A percentile compares a stretch with the other conserved stretches of the same genome.
These are phyloP conservation scores for Candida odintsovae DNA, from an alignment of 805 yeast species.

Conservation along the genomic window DNA sequence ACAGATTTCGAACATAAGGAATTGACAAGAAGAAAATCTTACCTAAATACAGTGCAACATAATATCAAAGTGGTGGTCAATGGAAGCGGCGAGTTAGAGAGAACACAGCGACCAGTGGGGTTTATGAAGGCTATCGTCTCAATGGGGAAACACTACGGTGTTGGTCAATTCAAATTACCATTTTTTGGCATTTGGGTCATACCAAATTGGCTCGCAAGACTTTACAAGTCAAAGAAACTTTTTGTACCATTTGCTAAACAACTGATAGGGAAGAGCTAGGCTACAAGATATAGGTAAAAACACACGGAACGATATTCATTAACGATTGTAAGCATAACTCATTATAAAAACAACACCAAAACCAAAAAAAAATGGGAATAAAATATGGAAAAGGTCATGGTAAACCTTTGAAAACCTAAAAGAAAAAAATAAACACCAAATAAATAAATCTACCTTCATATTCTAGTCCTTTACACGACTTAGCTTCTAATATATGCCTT, in stretches of 20 bases:
- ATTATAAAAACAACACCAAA: no score
- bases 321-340: neutral
- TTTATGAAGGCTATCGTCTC: constrained; percentile 1
- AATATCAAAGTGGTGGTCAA: constrained; percentile 11
- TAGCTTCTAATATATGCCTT: constrained; percentile 27
- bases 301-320: neutral
- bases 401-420: neutral
- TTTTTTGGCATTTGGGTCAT: neutral
- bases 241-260: neutral
- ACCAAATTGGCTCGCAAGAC: neutral
- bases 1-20: constrained; percentile 16
- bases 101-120: neutral
- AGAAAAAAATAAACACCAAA: neutral
- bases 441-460: no score
- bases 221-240: neutral
- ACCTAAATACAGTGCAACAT: constrained; percentile 9
- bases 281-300: neutral
- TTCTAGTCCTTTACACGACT: neutral
- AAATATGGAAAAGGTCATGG: no score
- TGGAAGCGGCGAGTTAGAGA: neutral
- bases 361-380: neutral
- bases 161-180: constrained; percentile 1
- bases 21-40: constrained; percentile 6
- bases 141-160: neutral
- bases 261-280: neutral